Base-by-base conservation (phyloP, 805 yeast genomes). In the Yarrowia deformans region DNA sequence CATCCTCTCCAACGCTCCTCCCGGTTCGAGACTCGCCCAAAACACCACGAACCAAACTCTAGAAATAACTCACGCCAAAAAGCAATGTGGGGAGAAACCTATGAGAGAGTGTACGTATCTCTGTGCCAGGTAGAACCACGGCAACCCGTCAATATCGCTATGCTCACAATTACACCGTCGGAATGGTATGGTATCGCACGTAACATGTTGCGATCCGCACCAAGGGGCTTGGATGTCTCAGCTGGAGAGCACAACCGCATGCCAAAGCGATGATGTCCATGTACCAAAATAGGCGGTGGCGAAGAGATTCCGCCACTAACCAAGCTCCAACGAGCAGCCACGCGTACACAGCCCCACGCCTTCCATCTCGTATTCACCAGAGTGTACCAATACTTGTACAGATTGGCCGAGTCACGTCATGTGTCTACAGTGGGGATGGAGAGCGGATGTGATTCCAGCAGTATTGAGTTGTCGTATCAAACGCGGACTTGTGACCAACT, bases 301-400 rank as follows among this genome's bases (percentile, higher is more conserved):
- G 49, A 19, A 18, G 4, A 45, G 8, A 10, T 18, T 16, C 18
- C 1, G 45, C 8, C 12, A 2, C 8, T 14, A 19, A 9, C 29
- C 29, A 23, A 23, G 29, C 29, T 23, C n/a, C n/a, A n/a, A n/a
- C 29, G 16, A 46, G 7, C 8, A 49, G 29, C 29, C 29, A 49
- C 37, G 19, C 14, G 35, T 5, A 9, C 7, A 7, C 35, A 8
- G 39, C n/a, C 29, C 56, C 56, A 23, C 56, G 13, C 10, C 12
- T 14, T 6, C 37, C 9, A 12, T 16, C 56, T 50, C 56, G 56
- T 50, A 34, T 34, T 50, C 56, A 50, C 42, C 56, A 16, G 23
- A 23, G 32, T 18, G 48, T 45, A 18, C 14, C n/a, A n/a, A n/a
- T 8, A 45, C 29, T 45, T 10, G 48, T 45, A 14, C 45, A 40